phyloP scores from a whole-genome alignment of 2,329 filamentous ascomycete species.

The Knoxdaviesia capensis region DNA sequence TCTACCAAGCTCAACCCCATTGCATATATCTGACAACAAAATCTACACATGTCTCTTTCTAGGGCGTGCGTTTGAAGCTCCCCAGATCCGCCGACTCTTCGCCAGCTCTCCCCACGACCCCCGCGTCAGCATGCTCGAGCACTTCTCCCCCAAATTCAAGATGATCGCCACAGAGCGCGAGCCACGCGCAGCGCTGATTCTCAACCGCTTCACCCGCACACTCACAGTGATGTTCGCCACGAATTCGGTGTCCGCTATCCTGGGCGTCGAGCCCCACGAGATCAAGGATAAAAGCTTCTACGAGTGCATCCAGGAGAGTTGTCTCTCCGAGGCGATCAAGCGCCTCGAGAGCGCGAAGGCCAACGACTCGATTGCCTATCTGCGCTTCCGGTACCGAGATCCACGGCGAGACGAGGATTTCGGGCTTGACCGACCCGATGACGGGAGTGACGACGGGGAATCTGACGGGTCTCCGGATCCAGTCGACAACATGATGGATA shows the following conservation, averaged over 20 bases:
- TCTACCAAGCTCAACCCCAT: not conserved
- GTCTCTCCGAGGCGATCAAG: conserved; percentile 53
- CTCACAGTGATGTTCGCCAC: conserved; percentile 77
- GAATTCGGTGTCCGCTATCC: conserved; percentile 51
- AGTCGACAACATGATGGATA: conserved; percentile 22
- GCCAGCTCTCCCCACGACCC: conserved; percentile 66
- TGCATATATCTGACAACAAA: not conserved
- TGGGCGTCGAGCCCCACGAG: conserved; percentile 49
- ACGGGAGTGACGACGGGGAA: conserved; percentile 19
- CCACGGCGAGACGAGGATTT: conserved; percentile 39
- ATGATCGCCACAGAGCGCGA: conserved; percentile 46
- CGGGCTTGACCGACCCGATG: conserved; percentile 6
- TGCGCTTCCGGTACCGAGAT: conserved; percentile 70
- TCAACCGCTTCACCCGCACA: conserved; percentile 71
- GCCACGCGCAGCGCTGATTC: conserved; percentile 62
- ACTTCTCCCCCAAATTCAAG: conserved; percentile 63
- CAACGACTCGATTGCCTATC: conserved; percentile 78
- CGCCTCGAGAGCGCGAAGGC: conserved; percentile 73
- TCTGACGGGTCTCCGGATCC: too few relatives aligned
- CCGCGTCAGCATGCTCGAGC: conserved; percentile 75
- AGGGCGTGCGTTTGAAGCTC: conserved; percentile 63
- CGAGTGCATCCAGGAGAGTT: conserved; percentile 64
- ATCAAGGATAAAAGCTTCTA: conserved; percentile 69
- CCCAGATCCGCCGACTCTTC: conserved; percentile 59
- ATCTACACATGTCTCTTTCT: conserved; percentile 3